Conservation (phyloP, 441 rosid species). For the Erodium chrysanthum region DNA sequence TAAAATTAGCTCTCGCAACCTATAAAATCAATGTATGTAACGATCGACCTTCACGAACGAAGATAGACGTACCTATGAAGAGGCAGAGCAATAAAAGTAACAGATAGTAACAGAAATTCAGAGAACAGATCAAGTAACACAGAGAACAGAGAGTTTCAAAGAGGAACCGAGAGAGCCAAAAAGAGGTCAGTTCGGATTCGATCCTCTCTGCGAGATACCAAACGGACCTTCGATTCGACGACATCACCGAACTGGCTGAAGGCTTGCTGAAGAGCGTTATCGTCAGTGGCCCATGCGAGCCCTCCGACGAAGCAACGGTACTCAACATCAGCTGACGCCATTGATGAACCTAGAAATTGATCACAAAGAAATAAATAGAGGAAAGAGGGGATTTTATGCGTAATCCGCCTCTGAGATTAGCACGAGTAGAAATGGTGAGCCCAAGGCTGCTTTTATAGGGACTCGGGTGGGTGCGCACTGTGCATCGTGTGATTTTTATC, state of each 20-base stretch:
- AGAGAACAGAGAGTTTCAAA: not conserved
- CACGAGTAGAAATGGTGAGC: not conserved
- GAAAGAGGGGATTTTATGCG: not conserved
- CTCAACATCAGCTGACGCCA: not conserved
- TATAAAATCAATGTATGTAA: too few relatives aligned
- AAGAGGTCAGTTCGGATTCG: not conserved
- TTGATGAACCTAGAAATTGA: not conserved
- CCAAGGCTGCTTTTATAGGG: not conserved
- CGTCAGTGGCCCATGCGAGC: constrained; percentile 5
- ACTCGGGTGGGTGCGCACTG: not conserved
- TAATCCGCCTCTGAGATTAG: not conserved
- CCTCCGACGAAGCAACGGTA: not conserved
- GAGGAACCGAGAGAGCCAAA: not conserved
- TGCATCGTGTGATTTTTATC: not conserved
- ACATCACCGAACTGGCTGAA: not conserved
- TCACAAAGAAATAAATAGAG: too few relatives aligned
- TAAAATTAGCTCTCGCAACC: not conserved
- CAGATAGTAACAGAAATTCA: not conserved
- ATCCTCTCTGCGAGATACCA: not conserved
- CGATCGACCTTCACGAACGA: not conserved
- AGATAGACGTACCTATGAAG: not conserved
- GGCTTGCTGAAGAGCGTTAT: not conserved
- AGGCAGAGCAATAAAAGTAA: not conserved
- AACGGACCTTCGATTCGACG: constrained; percentile 1
- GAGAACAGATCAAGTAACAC: not conserved